phyloP scores from a whole-genome alignment of 352 stramenopile genomes.

The Globisporangium viniferum region DNA sequence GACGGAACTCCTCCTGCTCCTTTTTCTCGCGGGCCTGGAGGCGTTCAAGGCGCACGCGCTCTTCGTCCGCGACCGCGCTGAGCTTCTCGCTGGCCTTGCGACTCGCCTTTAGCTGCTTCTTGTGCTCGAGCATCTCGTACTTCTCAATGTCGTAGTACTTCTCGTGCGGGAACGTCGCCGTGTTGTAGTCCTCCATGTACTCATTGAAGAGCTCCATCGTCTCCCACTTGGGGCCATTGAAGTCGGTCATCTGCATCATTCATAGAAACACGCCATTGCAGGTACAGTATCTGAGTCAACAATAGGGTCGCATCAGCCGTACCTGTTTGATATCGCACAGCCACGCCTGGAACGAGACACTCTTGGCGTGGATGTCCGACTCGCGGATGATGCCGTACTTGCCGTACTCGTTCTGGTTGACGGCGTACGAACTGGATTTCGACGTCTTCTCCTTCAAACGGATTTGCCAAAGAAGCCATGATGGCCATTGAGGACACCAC shows the following conservation, averaged over 20 bases:
- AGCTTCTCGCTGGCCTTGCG: conserved; percentile 28
- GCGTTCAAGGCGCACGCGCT: conserved; percentile 59
- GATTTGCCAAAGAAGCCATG: no score
- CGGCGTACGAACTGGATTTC: conserved; percentile 36
- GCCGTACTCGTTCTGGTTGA: conserved; percentile 93
- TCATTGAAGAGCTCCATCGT: conserved; percentile 89
- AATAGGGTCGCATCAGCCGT: neutral
- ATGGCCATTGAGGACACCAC: no score
- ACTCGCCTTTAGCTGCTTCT: conserved; percentile 55
- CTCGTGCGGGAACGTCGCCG: conserved; percentile 93
- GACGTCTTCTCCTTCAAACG: conserved; percentile 18
- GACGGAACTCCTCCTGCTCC: conserved; percentile 71
- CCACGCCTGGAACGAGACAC: conserved; percentile 94
- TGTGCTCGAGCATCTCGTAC: conserved; percentile 95
- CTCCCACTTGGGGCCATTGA: conserved; percentile 85
- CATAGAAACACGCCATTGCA: neutral
- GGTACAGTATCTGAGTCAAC: no score
- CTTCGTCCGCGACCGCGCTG: conserved; percentile 46
- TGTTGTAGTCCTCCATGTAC: conserved; percentile 99
- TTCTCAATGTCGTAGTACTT: conserved; percentile 98
- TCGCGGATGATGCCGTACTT: conserved; percentile 96
- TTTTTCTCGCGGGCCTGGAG: conserved; percentile 47
- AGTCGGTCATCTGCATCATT: conserved; percentile 54
- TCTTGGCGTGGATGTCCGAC: conserved; percentile 90
- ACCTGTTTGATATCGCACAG: conserved; percentile 92